phyloP scores from a whole-genome alignment of 305 asterid species.

The Galium porrigens region DNA sequence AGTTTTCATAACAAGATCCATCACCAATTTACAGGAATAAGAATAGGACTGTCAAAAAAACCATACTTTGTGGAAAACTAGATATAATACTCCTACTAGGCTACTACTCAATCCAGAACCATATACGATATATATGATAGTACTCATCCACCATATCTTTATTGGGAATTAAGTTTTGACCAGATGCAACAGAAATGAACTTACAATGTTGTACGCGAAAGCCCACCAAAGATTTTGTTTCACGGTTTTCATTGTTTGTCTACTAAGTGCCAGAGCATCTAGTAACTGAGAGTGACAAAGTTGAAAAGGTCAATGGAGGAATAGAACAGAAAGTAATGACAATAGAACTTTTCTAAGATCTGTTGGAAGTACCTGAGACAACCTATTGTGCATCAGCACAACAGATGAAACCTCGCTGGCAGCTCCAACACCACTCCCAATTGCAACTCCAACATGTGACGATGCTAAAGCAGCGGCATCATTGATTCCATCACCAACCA shows the following conservation, averaged over 20 bases:
- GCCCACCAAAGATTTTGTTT: slow-evolving; percentile 99
- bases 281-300: slow-evolving; percentile 46
- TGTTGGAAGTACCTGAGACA: slow-evolving; percentile 49
- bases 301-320: background rate
- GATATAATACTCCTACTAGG: background rate
- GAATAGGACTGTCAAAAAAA: background rate
- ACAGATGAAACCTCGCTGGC: slow-evolving; percentile 93
- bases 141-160: background rate
- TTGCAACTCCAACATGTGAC: slow-evolving; percentile 86
- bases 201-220: slow-evolving; percentile 86
- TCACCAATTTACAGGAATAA: background rate
- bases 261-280: slow-evolving; percentile 91
- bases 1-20: background rate
- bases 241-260: slow-evolving; percentile 87
- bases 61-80: background rate
- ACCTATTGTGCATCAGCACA: slow-evolving; percentile 81
- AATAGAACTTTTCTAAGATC: background rate
- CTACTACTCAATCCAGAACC: background rate
- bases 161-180: background rate
- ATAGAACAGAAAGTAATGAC: slow-evolving; percentile 3
- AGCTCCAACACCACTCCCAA: slow-evolving; percentile 92
- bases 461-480: slow-evolving; percentile 96
- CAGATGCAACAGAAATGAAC: slow-evolving; percentile 23
- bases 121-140: background rate
- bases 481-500: slow-evolving; percentile 98